Conservation (phyloP, 305 asterid genomes). For the Petunia hybrid region DNA sequence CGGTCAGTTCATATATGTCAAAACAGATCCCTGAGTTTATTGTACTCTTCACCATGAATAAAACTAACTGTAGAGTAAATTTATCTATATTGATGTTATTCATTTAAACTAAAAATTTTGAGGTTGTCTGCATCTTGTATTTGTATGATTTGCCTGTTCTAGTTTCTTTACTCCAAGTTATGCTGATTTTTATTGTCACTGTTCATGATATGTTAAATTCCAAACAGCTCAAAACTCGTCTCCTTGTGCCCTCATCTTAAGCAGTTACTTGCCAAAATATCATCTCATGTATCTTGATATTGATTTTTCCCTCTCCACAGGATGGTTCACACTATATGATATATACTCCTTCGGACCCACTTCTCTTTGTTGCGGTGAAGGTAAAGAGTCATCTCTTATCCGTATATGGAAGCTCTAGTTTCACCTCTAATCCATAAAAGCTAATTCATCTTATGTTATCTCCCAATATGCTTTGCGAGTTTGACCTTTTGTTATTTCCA, state of each 20-base stretch:
- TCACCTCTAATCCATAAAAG: slow-evolving; percentile 1
- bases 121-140: no score
- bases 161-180: neutral
- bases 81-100: neutral
- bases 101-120: neutral
- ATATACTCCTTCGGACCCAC: slow-evolving; percentile 98
- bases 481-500: slow-evolving; percentile 18
- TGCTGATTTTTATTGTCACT: neutral
- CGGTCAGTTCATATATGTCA: no score
- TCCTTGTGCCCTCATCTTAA: neutral
- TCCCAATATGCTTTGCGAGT: slow-evolving; percentile 23
- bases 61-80: neutral
- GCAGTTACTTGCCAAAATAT: neutral
- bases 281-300: slow-evolving; percentile 30
- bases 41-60: neutral
- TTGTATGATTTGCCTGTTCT: neutral
- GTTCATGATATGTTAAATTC: neutral
- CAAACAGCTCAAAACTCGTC: slow-evolving; percentile 12
- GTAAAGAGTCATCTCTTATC: slow-evolving; percentile 46
- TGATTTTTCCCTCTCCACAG: slow-evolving; percentile 59
- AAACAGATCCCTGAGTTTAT: no score
- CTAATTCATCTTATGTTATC: neutral
- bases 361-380: slow-evolving; percentile 90
- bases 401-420: slow-evolving; percentile 8
- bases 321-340: slow-evolving; percentile 98